phyloP scores from a whole-genome alignment of 306 rosid species.

The Biancaea sappan region DNA sequence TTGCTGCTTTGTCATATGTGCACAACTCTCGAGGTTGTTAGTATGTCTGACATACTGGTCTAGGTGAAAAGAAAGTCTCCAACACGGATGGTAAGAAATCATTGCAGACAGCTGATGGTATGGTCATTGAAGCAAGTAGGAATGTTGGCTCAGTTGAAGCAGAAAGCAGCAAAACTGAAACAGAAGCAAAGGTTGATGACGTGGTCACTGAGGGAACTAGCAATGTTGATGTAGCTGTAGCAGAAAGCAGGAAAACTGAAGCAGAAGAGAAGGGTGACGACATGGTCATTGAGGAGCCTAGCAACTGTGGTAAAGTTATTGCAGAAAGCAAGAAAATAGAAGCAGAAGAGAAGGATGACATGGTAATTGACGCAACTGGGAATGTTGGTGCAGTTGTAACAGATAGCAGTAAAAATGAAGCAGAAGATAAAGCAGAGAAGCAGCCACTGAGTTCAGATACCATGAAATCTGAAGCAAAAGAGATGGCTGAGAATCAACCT shows the following conservation, averaged over 20 bases:
- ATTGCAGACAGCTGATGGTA: conserved; percentile 34
- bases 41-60: conserved; percentile 18
- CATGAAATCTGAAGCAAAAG: conserved; percentile 18
- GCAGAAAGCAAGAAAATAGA: conserved; percentile 20
- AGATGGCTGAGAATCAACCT: not conserved
- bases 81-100: conserved; percentile 33
- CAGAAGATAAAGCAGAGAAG: conserved; percentile 33
- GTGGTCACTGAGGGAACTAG: not conserved
- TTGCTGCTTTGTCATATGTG: conserved; percentile 8
- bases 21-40: not conserved
- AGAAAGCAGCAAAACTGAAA: conserved; percentile 35
- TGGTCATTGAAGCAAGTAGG: conserved; percentile 31
- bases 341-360: conserved; percentile 28
- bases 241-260: conserved; percentile 31
- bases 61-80: conserved; percentile 45
- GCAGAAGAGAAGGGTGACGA: conserved; percentile 21
- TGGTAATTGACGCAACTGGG: conserved; percentile 19
- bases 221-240: not conserved
- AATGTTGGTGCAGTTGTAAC: conserved; percentile 14
- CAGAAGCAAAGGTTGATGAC: conserved; percentile 36
- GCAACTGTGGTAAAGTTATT: conserved; percentile 6
- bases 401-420: conserved; percentile 35
- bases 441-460: conserved; percentile 34
- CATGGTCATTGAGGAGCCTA: conserved; percentile 26
- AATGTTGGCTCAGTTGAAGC: conserved; percentile 19